Evolutionary conservation across 352 stramenopile genomes (phyloP), one percentile per base, ranked within the genome.

Genomic region (Phytopythium helicoides): DNA sequence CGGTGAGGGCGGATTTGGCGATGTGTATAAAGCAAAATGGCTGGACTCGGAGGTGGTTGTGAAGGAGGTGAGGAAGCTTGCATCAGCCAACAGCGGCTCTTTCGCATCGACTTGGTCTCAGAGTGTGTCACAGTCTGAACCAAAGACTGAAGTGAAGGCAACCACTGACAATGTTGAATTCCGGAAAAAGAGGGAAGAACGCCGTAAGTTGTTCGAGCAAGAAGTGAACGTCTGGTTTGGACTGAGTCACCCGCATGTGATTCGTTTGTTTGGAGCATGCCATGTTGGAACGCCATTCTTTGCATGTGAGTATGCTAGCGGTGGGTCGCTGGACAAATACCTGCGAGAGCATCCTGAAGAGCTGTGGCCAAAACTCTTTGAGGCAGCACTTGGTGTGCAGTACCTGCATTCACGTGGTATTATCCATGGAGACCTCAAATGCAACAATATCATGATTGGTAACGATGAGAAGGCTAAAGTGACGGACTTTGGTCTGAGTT

Each of bases 381-480:
- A 78, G 14, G 49, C 59, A 3, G 62, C 63, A 1, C 38, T 69
- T 16, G 86, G 79, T 6, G 50, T 95, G 0, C 26, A 52, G 25
- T 92, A 61, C 86, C 19, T 85, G 82, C 66, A 58, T 21, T 12
- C 49, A 42, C 45, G 56, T 45, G 11, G 22, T 6, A 49, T 88
- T 3, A 58, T 95, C 8, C 87, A 96, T 47, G 66, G 79, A 4
- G 86, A 96, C 52, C 61, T 96, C 7, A 96, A 73, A 52, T 67
- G 65, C 25, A 60, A 70, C 56, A 73, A 70, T 34, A 62, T 73
- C 42, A 49, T 73, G 8, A n/a, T 66, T 8, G 58, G 58, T 1
- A 57, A 36, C 11, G 58, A 66, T 11, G 52, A 47, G 1, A n/a
- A 40, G 23, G 47, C 52, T 11, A 60, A 54, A 21, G 25, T 61